Evolutionary conservation across 176 grass and related monocot species (phyloP), one percentile per base, ranked within the genome.

Genomic region (Eragrostis nindensis): DNA sequence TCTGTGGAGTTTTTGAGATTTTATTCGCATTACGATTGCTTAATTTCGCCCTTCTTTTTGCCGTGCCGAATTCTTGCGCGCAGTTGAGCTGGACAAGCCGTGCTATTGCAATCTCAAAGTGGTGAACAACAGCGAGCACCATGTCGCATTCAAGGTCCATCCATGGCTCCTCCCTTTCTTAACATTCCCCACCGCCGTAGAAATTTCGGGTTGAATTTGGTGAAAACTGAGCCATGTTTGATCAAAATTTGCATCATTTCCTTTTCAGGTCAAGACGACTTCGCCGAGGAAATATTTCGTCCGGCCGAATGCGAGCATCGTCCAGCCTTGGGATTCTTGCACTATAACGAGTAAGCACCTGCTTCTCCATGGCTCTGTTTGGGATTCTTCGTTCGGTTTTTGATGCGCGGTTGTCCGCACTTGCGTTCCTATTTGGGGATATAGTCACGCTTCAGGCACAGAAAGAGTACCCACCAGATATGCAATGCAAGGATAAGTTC

Each of bases 251-350:
- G 52, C 25, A 53, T 45, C 7, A 40, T 57, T 79, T 25, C 38
- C 36, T 82, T 64, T 42, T 26, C 87, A 98, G 95, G 95, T 98
- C 44, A 98, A 98, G 88, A 98, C 92, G 6, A 98, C 95, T 40
- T 98, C 95, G 48, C 95, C 95, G 22, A 98, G 90, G 84, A 98
- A 98, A 54, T 98, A 98, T 79, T 98, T 98, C 62, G 95, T 98
- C 69, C 88, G 95, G 69, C 95, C 95, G 19, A 98, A 95, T 74
- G 82, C 95, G 11, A 90, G 74, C 77, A 87, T 98, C 40, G 88
- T 98, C 52, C 95, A 93, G 70, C 95, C 95, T 36, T 98, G 95
- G 95, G 95, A 98, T 89, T 95, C 95, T 39, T 98, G 92, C 78
- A 95, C 84, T 19, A 82, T 98, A 73, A 98, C 86, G 80, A 91